Evolutionary conservation across 2,329 filamentous ascomycete species (phyloP), one percentile per base, ranked within the genome.

Genomic region (Arthroderma uncinatum): DNA sequence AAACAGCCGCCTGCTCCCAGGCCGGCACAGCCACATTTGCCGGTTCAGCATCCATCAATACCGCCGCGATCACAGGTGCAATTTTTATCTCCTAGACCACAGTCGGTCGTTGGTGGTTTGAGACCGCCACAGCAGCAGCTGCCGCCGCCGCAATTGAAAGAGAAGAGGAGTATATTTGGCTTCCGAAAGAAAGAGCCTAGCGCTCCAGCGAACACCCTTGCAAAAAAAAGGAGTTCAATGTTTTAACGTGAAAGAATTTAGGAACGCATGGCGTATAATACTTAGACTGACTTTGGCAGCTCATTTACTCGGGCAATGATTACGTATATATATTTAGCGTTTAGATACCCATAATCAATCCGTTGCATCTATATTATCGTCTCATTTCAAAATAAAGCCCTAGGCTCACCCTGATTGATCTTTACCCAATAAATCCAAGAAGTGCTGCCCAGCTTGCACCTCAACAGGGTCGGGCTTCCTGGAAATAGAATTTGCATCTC

Each of bases 171-270:
- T 63, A 73, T 77, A 64, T 76, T 76, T 62, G 70, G 71, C 2
- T 71, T 77, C 50, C 65, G 69, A 21, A 66, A 68, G 34, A 65
- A 65, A 9, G 67, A 69, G 19, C 23, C 28, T 12, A 33, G 16
- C 5, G n/a, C 12, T 42, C 66, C 68, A 19, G 59, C 63, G 8
- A 66, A 64, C 30, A 73, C 71, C 57, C 58, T 76, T 53, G 62
- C 65, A 44, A 76, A 74, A 64, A 76, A 77, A 66, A 67, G 70
- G 63, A 76, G 74, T 65, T 74, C 74, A 34, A 73, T 76, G 65
- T 76, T 76, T 53, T 62, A 40, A 57, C 14, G 4, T 36, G 8
- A 30, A 5, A 33, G 14, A 14, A n/a, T 33, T 50, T 50, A 10
- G 28, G 9, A n/a, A 30, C n/a, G n/a, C n/a, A n/a, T n/a, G n/a